Percentiles rank a stretch among this genome's conserved stretches.
These are phyloP conservation scores for Vitis cinerea DNA, from an alignment of 164 flowering plant genomes.

Conservation along the genomic window DNA sequence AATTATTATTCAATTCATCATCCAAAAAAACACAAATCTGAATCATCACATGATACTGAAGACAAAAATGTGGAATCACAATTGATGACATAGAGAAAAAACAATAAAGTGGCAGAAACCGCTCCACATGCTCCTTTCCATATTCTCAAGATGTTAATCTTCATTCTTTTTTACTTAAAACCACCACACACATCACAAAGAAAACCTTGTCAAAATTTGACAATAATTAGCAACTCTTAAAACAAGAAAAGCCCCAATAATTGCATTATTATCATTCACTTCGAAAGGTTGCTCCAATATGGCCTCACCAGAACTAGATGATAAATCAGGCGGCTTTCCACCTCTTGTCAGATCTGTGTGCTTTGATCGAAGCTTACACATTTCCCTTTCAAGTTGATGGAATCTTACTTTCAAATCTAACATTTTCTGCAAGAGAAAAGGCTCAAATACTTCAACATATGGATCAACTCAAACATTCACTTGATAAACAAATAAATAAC, in stretches of 20 bases:
- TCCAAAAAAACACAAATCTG: too few relatives aligned
- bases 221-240: not conserved
- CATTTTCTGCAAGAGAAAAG: slow-evolving; percentile 30
- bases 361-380: slow-evolving; percentile 31
- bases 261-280: not conserved
- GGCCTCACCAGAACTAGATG: slow-evolving; percentile 19
- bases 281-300: not conserved
- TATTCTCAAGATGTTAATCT: too few relatives aligned
- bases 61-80: too few relatives aligned
- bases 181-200: not conserved
- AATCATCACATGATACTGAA: too few relatives aligned
- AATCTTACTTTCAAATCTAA: slow-evolving; percentile 34
- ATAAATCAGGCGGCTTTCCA: slow-evolving; percentile 12
- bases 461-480: not conserved
- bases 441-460: not conserved
- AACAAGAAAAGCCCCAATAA: not conserved
- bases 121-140: too few relatives aligned
- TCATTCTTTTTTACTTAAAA: too few relatives aligned
- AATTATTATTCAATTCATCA: too few relatives aligned
- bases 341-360: slow-evolving; percentile 16
- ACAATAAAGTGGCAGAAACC: too few relatives aligned
- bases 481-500: not conserved
- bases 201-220: not conserved
- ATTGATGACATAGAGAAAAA: too few relatives aligned
- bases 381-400: slow-evolving; percentile 32